phyloP scores from a whole-genome alignment of 192 early-diverging fungal species.

The Coemansia sp. region DNA sequence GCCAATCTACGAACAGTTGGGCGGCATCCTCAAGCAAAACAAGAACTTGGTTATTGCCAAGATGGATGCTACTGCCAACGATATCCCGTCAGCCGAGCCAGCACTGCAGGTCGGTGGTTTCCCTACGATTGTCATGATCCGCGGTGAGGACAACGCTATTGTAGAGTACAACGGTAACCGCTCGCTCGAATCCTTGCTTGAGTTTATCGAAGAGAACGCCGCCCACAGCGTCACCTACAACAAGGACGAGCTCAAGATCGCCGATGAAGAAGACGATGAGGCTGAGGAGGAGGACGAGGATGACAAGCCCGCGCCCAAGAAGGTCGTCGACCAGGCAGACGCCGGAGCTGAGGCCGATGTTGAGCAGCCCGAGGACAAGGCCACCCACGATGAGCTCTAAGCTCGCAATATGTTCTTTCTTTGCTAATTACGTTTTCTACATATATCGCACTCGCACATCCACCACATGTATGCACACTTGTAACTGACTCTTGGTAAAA shows the following conservation, averaged over 20 bases:
- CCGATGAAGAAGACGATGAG: slow-evolving; percentile 35
- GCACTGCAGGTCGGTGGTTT: slow-evolving; percentile 85
- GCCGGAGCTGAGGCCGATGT: slow-evolving; percentile 15
- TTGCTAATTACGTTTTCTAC: neutral
- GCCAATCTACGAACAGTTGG: slow-evolving; percentile 83
- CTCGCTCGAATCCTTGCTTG: slow-evolving; percentile 71
- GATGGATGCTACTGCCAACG: slow-evolving; percentile 96
- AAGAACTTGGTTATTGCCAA: slow-evolving; percentile 82
- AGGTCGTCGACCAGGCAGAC: slow-evolving; percentile 29
- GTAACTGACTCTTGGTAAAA: neutral
- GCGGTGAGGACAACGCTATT: slow-evolving; percentile 77
- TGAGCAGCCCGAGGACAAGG: slow-evolving; percentile 15
- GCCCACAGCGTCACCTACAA: slow-evolving; percentile 58
- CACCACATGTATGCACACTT: neutral
- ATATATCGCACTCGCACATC: neutral
- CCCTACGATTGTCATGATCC: slow-evolving; percentile 93
- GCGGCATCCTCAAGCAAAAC: slow-evolving; percentile 58
- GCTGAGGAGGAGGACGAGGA: slow-evolving; percentile 34
- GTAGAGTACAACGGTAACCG: slow-evolving; percentile 87
- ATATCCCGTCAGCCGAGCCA: slow-evolving; percentile 69
- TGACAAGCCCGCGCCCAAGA: slow-evolving; percentile 24
- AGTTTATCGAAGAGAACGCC: slow-evolving; percentile 80
- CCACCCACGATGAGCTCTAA: slow-evolving; percentile 29
- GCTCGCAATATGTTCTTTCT: slow-evolving; percentile 5
- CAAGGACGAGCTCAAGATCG: slow-evolving; percentile 36